Percentiles rank a stretch among this genome's conserved stretches.
These are phyloP conservation scores for Triticum monococcum DNA, from an alignment of 176 grass and related monocot genomes.

Conservation along the genomic window DNA sequence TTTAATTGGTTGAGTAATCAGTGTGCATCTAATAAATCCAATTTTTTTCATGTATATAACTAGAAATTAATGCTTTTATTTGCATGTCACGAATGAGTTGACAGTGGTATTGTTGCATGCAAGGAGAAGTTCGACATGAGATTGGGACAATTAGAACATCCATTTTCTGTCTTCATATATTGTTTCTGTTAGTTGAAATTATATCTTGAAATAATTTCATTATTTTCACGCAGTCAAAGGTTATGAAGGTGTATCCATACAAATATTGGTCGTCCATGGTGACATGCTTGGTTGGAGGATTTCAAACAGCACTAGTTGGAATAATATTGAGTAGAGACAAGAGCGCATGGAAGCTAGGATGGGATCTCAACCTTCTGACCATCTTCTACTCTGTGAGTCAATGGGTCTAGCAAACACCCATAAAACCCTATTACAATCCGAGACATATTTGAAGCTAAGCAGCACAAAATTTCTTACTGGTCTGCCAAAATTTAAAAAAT, in stretches of 20 bases:
- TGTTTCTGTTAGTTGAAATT: neutral
- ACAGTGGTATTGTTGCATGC: no score
- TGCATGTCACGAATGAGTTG: neutral
- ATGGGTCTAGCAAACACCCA: neutral
- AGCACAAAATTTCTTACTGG: no score
- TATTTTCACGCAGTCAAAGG: conserved; percentile 28
- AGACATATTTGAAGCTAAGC: neutral
- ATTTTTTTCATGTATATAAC: neutral
- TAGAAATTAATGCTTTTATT: neutral
- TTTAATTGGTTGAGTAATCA: neutral
- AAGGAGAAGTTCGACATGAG: neutral
- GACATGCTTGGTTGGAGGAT: conserved; percentile 51
- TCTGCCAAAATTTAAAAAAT: neutral
- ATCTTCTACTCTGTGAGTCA: conserved; percentile 47
- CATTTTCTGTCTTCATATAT: neutral
- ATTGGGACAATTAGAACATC: neutral
- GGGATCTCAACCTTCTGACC: conserved; percentile 50
- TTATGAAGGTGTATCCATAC: conserved; percentile 64
- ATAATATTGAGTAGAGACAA: conserved; percentile 51
- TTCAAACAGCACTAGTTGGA: conserved; percentile 48
- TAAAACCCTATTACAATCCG: neutral
- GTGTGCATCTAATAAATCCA: neutral
- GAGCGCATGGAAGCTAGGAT: conserved; percentile 46
- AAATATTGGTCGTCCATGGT: conserved; percentile 66
- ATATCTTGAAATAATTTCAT: neutral